Conservation (phyloP, 768 basidiomycete species). For the Pulveroboletus sp. region DNA sequence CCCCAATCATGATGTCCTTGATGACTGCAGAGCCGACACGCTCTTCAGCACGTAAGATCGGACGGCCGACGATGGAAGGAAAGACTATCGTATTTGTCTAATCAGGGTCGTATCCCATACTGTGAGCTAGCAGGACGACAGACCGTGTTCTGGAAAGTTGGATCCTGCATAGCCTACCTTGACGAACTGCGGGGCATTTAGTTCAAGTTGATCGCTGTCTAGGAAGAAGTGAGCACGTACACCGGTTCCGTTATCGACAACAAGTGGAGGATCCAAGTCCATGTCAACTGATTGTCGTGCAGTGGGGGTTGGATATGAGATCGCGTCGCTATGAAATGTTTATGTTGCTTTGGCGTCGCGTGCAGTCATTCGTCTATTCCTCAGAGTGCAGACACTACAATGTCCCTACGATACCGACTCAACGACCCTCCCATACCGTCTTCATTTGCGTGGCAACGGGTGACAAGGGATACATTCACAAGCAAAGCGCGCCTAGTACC, state of each 20-base stretch:
- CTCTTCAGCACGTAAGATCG: conserved; percentile 96
- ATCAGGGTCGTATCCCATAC: neutral
- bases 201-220: conserved; percentile 4
- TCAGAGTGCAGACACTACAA: neutral
- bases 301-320: neutral
- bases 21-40: conserved; percentile 81
- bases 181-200: conserved; percentile 62
- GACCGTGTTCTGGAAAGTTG: conserved; percentile 94
- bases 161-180: conserved; percentile 89
- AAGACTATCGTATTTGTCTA: conserved; percentile 55
- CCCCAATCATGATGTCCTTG: conserved; percentile 98
- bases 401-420: neutral
- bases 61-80: conserved; percentile 93
- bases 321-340: conserved; percentile 8
- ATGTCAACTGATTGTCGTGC: conserved; percentile 12
- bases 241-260: conserved; percentile 87
- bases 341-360: conserved; percentile 17
- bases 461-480: conserved; percentile 3
- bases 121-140: conserved; percentile 12
- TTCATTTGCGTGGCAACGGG: conserved; percentile 7
- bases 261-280: conserved; percentile 47
- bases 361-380: neutral
- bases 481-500: conserved; percentile 10
- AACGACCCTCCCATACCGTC: neutral
- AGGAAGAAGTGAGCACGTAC: conserved; percentile 41